Evolutionary conservation across 1,284 basidiomycete genomes (phyloP), one percentile per base, ranked within the genome.

Genomic region (Filobasidium uniguttulatum): DNA sequence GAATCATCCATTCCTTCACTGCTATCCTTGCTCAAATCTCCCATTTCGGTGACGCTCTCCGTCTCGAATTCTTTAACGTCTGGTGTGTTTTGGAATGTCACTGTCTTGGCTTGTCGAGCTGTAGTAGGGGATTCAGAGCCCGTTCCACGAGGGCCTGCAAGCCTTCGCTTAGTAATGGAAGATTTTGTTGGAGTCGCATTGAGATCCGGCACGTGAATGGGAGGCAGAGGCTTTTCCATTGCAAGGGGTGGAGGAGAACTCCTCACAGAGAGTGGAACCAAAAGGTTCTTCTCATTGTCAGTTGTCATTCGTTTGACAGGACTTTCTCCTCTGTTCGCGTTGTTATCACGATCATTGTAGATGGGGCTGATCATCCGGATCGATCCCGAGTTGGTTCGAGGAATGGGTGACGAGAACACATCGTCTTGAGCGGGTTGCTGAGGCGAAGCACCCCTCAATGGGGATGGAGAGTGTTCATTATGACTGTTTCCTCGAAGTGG

Each of bases 1-100:
- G 35, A 44, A 31, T 17, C 50, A 34, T 26, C 46, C 48, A 3
- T 34, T 41, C 19, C 35, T 17, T 44, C 44, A 19, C 28, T 31
- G 4, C 46, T 40, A 35, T 52, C 51, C 35, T 26, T 26, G 15
- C 40, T 43, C 40, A 28, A 28, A n/a, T 53, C 51, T 29, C 51
- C 37, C 15, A 48, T 41, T 17, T 48, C 41, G 15, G 15, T 36
- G 20, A 34, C 40, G 37, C 48, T 55, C 15, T 45, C 49, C 8
- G 31, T 62, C 52, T 85, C 81, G 62, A 86, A 88, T 65, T 93
- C 88, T 52, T 91, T 72, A 23, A 94, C 86, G 57, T 93, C 86
- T 56, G 85, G 86, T 7, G 80, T 75, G 57, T 84, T 80, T 65
- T 86, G 78, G 58, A 88, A 94, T 0, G 82, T 87, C 43, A 94